A percentile compares a stretch with the other conserved stretches of the same genome.
phyloP scores from a whole-genome alignment of 2,329 filamentous ascomycete genomes.

The Chaetomiaceae sp. region DNA sequence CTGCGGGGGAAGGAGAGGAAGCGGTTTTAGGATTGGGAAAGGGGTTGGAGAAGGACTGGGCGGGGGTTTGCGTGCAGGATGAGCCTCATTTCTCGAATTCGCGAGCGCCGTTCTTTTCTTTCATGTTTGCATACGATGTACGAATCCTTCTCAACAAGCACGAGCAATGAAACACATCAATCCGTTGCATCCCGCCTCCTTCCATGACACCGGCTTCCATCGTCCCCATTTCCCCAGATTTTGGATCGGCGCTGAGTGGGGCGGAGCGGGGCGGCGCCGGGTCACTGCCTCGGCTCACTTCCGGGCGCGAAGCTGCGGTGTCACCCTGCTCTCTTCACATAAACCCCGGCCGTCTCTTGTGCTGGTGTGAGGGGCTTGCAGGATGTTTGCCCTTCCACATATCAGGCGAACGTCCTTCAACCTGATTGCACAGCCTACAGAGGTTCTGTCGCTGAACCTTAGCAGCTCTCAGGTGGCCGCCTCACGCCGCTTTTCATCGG shows the following conservation, averaged over 20 bases:
- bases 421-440: background rate
- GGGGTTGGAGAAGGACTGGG: background rate
- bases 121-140: background rate
- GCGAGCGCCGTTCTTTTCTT: background rate
- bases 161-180: background rate
- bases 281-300: conserved; percentile 13
- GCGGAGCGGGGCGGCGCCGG: background rate
- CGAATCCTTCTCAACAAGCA: background rate
- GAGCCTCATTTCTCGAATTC: background rate
- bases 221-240: conserved; percentile 6
- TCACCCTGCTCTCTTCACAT: background rate
- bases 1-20: conserved; percentile 50
- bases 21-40: conserved; percentile 33
- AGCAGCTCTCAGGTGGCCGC: background rate
- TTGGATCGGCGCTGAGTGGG: conserved; percentile 10
- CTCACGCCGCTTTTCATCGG: background rate
- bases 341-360: background rate
- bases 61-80: background rate
- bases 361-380: background rate
- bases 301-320: background rate
- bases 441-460: background rate
- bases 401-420: background rate
- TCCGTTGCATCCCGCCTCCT: background rate
- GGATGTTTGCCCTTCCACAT: background rate
- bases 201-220: too few relatives aligned